Conservation (phyloP, 345 rosid species). For the Hevea brasiliensis region DNA sequence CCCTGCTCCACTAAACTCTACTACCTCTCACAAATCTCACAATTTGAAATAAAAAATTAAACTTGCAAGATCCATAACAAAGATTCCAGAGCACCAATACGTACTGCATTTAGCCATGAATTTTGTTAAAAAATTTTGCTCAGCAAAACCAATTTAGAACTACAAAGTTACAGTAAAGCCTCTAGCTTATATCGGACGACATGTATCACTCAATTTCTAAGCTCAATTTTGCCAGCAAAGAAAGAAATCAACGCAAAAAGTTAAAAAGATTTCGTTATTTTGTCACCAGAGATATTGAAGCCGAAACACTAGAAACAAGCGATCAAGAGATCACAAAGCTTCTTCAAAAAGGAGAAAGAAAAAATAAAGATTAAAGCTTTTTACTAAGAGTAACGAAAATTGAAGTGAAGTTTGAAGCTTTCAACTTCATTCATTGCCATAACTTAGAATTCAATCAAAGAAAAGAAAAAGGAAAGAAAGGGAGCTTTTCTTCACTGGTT, state of each 20-base stretch:
- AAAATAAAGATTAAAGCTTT: constrained; percentile 3
- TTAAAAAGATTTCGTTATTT: neutral
- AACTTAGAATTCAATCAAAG: neutral
- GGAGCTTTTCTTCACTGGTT: neutral
- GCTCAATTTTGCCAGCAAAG: constrained; percentile 7
- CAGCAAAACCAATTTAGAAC: neutral
- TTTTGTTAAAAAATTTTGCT: neutral
- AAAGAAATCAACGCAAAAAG: neutral
- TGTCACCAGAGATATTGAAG: neutral
- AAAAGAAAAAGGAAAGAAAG: neutral
- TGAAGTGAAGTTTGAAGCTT: constrained; percentile 20
- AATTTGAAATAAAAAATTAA: constrained; percentile 9
- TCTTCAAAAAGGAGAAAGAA: neutral
- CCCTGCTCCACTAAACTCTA: constrained; percentile 6
- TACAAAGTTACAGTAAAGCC: neutral
- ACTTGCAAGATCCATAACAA: constrained; percentile 22
- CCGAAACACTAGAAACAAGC: neutral
- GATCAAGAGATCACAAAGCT: neutral
- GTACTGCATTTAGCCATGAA: constrained; percentile 25
- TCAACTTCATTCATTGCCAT: constrained; percentile 12
- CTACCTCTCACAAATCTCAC: constrained; percentile 11
- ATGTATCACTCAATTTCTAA: constrained; percentile 42
- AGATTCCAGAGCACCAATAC: neutral
- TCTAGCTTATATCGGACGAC: constrained; percentile 90
- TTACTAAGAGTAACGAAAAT: neutral